Evolutionary conservation across 306 rosid genomes (phyloP).

Genomic region (Castanea crenata): DNA sequence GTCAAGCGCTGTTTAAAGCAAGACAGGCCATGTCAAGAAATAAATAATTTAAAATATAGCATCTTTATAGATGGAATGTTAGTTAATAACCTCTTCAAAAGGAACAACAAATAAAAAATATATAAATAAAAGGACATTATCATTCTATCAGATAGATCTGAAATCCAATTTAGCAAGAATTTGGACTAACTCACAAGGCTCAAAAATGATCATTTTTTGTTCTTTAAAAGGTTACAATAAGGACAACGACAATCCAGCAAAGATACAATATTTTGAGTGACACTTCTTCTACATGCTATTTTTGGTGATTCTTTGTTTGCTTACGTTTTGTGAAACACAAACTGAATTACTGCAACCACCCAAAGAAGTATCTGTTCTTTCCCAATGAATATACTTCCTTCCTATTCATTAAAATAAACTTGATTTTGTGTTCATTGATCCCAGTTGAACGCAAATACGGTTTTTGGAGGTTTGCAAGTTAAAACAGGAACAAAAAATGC

Average conservation of each 20-base stretch:
- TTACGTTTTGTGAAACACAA: background rate
- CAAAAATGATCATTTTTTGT: background rate
- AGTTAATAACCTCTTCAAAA: background rate
- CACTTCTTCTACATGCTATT: too few relatives aligned
- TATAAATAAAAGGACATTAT: background rate
- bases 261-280: background rate
- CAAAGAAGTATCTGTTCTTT: background rate
- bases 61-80: constrained; percentile 13
- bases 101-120: constrained; percentile 6
- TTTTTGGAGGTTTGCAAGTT: background rate
- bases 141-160: background rate
- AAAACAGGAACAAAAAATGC: background rate
- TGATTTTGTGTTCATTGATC: background rate
- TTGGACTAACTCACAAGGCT: background rate
- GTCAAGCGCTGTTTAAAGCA: background rate
- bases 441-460: background rate
- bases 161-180: background rate
- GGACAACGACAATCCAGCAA: background rate
- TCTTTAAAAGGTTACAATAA: background rate
- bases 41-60: background rate
- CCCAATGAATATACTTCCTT: background rate
- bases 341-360: background rate
- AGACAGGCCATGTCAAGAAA: background rate
- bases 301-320: background rate
- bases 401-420: background rate